Base-by-base conservation (phyloP, 805 yeast species). In the Candida nemodendra region DNA sequence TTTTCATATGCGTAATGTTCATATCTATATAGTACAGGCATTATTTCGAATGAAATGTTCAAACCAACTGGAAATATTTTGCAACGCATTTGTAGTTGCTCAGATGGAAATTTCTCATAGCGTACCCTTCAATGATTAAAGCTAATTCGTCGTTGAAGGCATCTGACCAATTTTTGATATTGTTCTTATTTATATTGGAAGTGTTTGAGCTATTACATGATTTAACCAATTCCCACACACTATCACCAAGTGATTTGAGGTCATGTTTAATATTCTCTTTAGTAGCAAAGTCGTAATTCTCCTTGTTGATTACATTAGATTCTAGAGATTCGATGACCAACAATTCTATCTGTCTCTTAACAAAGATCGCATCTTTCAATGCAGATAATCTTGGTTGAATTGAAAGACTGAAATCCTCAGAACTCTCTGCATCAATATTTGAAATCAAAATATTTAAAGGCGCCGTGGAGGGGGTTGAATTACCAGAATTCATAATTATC, bases 341-440 rank as follows among this genome's bases (percentile, higher is more conserved):
- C 14, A 64, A 34, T 40, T 70, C 72, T 4, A 66, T 60, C 38
- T 65, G 59, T 26, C 66, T 52, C 41, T 61, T 59, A 1, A 67
- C 60, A 40, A 57, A 62, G 1, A 53, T 35, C 0, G 61, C 59
- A 45, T 69, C 69, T 28, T 59, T 60, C 27, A 59, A 51, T 2
- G 61, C 53, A 2, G 72, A 58, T 19, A 66, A 45, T 12, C 50
- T 44, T 7, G 63, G 49, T 15, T 51, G 42, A 25, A 58, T 54
- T 1, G 59, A 44, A 19, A 56, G 36, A 18, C 49, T 50, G n/a
- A 53, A 32, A 30, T 44, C 44, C 3, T 41, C 43, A 1, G 44
- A 19, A 8, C 28, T 25, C 19, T 47, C 44, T n/a, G 34, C 44
- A 6, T 46, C 43, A 4, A 42, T 34, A 15, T 46, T 48, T 19